Base-by-base conservation (phyloP, 306 rosid genomes). In the Astragalus glycyphyllos region DNA sequence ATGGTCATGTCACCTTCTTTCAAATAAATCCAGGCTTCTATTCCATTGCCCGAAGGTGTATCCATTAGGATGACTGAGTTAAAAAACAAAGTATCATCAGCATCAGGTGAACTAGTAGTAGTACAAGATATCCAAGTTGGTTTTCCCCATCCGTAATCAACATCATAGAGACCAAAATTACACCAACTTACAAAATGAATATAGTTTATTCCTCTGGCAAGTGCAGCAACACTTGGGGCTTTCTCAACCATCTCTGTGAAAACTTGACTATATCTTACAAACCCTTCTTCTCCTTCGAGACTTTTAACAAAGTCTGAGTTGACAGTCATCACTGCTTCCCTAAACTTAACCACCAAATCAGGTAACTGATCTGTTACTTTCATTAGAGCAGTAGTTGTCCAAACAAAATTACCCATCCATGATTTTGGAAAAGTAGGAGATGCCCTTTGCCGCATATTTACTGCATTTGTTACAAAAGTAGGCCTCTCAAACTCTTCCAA, bases 91-190 rank as follows among this genome's bases (percentile, higher is more conserved):
- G 1, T 8, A 40, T 40, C 0, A 17, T 41, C 11, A 46, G 16
- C 17, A 0, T 17, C 11, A 38, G 6, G 9, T 40, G 68, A 61
- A 38, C 1, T 6, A 16, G 35, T 0, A 0, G 13, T 0, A 0
- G 13, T 26, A 12, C 68, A 11, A 15, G 65, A 58, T 11, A 40
- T 31, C 68, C 68, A 61, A 61, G 26, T 61, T 61, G 68, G 68
- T 6, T 17, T 61, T 61, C 68, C 68, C 68, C 68, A 61, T 61
- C 68, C 68, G 9, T 2, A 61, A 17, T 61, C 68, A 61, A 40
- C 68, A 40, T 40, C 45, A 40, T 40, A 40, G 9, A 7, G 45
- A 40, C 45, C 45, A 6, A 8, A 40, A 8, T 40, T 40, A 40
- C 45, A 40, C 11, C 45, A 8, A 40, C 45, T 40, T 40, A 7